These are phyloP conservation scores for Amborella trichopoda DNA, from an alignment of 164 flowering plant species.

Conservation along the genomic window DNA sequence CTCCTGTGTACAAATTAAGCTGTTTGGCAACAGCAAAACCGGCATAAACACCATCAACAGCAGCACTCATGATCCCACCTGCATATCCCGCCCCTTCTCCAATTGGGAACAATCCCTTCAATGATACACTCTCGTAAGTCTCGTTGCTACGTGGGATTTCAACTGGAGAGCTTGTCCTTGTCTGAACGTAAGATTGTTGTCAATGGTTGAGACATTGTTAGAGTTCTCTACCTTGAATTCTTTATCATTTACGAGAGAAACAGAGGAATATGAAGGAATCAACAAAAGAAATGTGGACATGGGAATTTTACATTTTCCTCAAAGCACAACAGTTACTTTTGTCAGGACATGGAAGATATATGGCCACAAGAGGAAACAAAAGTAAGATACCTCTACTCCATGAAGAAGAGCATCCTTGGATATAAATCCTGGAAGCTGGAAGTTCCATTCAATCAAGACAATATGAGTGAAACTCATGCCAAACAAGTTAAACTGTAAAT, in stretches of 20 bases:
- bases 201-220: no score
- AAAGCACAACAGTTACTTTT: no score
- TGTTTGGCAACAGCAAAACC: constrained; percentile 82
- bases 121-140: constrained; percentile 72
- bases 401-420: constrained; percentile 79
- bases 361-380: no score
- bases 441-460: neutral
- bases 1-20: constrained; percentile 34
- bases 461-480: no score
- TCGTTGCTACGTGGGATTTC: constrained; percentile 53
- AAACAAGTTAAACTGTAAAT: no score
- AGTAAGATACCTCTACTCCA: constrained; percentile 95
- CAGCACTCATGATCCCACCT: constrained; percentile 97
- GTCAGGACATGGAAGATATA: no score
- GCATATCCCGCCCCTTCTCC: constrained; percentile 99
- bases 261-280: no score
- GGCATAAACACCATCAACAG: constrained; percentile 89
- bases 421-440: constrained; percentile 86
- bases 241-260: no score
- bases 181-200: constrained; percentile 36
- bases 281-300: no score
- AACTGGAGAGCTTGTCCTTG: constrained; percentile 93
- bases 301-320: no score
- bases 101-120: constrained; percentile 75
- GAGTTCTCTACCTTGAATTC: no score